phyloP scores from a whole-genome alignment of 495 filamentous ascomycete genomes.

The Xylaria intraflava region DNA sequence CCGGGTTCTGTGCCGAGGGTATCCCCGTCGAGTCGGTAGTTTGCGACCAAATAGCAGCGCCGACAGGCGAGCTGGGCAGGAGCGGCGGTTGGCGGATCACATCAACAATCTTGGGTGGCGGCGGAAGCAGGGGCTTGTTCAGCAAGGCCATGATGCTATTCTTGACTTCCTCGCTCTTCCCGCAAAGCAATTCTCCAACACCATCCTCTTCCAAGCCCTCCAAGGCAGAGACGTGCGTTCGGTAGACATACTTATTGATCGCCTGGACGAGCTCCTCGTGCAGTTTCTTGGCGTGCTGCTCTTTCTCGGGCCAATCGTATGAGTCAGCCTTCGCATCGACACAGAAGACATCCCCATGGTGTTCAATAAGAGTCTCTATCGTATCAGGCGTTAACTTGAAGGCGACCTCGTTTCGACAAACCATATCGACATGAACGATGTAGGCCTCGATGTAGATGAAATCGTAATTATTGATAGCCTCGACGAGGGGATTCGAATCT shows the following conservation, averaged over 20 bases:
- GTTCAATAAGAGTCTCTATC: conserved; percentile 90
- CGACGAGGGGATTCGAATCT: conserved; percentile 80
- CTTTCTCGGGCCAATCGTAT: conserved; percentile 97
- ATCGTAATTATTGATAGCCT: conserved; percentile 90
- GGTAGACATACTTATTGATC: conserved; percentile 95
- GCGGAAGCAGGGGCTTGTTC: conserved; percentile 84
- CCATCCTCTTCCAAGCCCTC: conserved; percentile 98
- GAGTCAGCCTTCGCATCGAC: conserved; percentile 82
- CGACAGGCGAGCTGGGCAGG: conserved; percentile 77
- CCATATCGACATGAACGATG: conserved; percentile 98
- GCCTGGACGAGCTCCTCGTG: conserved; percentile 97
- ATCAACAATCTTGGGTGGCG: conserved; percentile 79
- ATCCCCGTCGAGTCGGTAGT: conserved; percentile 44
- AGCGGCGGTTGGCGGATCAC: conserved; percentile 78
- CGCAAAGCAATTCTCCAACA: conserved; percentile 84
- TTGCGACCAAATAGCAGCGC: conserved; percentile 74
- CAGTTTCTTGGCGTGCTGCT: conserved; percentile 89
- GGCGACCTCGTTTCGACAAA: conserved; percentile 92
- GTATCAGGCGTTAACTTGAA: conserved; percentile 98
- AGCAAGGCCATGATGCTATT: conserved; percentile 76
- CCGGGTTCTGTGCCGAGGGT: conserved; percentile 48
- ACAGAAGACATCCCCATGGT: conserved; percentile 95
- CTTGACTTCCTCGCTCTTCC: conserved; percentile 92
- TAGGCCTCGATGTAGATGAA: conserved; percentile 95
- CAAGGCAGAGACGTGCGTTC: conserved; percentile 79